These are phyloP conservation scores for Fusarium keratoplasticum DNA, from an alignment of 2,329 filamentous ascomycete species.

Conservation along the genomic window DNA sequence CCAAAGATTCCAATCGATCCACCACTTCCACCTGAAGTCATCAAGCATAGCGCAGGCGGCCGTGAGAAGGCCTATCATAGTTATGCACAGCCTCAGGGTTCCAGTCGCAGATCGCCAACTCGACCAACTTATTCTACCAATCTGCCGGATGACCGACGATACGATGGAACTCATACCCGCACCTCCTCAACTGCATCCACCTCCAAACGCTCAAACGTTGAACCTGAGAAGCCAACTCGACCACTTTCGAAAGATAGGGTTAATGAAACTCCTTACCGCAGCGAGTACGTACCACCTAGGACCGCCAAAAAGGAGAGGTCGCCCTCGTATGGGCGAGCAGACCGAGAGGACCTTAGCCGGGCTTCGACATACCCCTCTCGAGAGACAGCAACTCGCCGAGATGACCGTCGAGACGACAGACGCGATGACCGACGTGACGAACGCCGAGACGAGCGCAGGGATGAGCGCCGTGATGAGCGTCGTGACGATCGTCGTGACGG, in stretches of 20 bases:
- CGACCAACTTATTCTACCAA: slow-evolving; percentile 47
- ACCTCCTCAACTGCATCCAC: slow-evolving; percentile 44
- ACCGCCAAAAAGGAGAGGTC: slow-evolving; percentile 49
- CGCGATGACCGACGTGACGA: slow-evolving; percentile 15
- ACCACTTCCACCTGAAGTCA: slow-evolving; percentile 56
- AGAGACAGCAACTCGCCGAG: slow-evolving; percentile 25
- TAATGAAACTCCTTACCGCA: slow-evolving; percentile 36
- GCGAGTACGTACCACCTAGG: slow-evolving; percentile 43
- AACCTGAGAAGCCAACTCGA: slow-evolving; percentile 43
- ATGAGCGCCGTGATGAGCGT: not conserved
- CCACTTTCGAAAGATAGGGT: slow-evolving; percentile 49
- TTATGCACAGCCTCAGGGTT: slow-evolving; percentile 34
- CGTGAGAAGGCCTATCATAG: slow-evolving; percentile 58
- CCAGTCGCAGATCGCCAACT: slow-evolving; percentile 41
- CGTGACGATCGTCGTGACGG: slow-evolving; percentile 16
- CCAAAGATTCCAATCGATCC: slow-evolving; percentile 48
- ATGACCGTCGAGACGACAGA: slow-evolving; percentile 14
- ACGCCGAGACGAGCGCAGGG: slow-evolving; percentile 9
- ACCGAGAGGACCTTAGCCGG: slow-evolving; percentile 35
- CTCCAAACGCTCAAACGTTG: slow-evolving; percentile 45
- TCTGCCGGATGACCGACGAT: slow-evolving; percentile 43
- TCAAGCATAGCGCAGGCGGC: slow-evolving; percentile 54
- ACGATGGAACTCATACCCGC: slow-evolving; percentile 39
- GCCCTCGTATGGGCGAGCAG: slow-evolving; percentile 40
- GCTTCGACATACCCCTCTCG: slow-evolving; percentile 25